Conservation (phyloP, 768 basidiomycete genomes). For the Naganishia onofrii region DNA sequence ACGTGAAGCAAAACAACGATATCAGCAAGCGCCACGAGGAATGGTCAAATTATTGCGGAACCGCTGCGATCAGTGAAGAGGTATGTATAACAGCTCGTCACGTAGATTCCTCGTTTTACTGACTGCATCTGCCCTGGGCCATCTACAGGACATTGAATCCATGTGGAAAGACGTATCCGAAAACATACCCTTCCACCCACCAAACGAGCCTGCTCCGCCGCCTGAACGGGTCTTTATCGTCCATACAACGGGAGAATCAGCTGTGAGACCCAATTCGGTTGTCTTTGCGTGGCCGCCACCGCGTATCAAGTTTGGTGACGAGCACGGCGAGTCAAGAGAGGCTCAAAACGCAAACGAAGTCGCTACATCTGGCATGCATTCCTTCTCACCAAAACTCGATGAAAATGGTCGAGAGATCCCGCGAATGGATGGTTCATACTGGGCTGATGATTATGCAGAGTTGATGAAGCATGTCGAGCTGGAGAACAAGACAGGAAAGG, state of each 20-base stretch:
- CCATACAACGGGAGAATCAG: constrained; percentile 36
- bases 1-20: constrained; percentile 47
- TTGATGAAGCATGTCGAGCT: constrained; percentile 49
- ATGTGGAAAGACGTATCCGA: constrained; percentile 41
- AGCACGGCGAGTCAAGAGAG: neutral
- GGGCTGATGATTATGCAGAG: constrained; percentile 46
- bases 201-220: constrained; percentile 36
- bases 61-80: constrained; percentile 44
- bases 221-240: constrained; percentile 50
- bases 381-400: constrained; percentile 17
- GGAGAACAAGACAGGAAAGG: constrained; percentile 40
- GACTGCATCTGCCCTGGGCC: neutral
- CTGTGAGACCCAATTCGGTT: constrained; percentile 36
- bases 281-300: constrained; percentile 52
- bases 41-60: constrained; percentile 52
- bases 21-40: constrained; percentile 38
- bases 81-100: constrained; percentile 38
- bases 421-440: constrained; percentile 46
- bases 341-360: constrained; percentile 11
- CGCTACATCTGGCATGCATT: neutral
- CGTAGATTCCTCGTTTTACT: neutral
- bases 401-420: constrained; percentile 21
- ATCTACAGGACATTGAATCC: constrained; percentile 45
- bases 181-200: constrained; percentile 31
- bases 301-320: constrained; percentile 31